Evolutionary conservation across 1,139 yeast species (phyloP).

Genomic region (Scheffersomyces segobiensis): DNA sequence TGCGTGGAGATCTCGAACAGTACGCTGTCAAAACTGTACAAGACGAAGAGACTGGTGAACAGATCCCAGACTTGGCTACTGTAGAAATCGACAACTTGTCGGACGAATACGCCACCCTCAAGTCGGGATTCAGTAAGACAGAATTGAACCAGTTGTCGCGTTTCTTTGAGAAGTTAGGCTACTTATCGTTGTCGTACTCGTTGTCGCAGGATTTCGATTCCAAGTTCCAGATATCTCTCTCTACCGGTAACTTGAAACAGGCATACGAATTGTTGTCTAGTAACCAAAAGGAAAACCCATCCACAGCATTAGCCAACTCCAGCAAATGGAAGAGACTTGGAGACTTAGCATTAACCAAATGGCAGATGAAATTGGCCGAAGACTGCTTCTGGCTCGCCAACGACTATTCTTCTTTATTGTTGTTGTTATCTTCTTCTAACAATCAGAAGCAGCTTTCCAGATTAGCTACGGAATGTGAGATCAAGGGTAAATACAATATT

Average conservation of each 20-base stretch:
- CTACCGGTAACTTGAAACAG: slow-evolving; percentile 66
- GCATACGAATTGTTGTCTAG: slow-evolving; percentile 72
- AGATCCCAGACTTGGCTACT: slow-evolving; percentile 47
- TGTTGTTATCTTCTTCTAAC: slow-evolving; percentile 82
- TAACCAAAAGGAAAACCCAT: slow-evolving; percentile 51
- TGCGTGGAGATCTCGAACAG: slow-evolving; percentile 83
- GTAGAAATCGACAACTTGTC: slow-evolving; percentile 66
- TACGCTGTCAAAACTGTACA: slow-evolving; percentile 31
- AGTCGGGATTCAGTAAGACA: slow-evolving; percentile 55
- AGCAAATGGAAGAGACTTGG: slow-evolving; percentile 90
- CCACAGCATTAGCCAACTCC: slow-evolving; percentile 34
- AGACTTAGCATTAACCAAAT: slow-evolving; percentile 74
- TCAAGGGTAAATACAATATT: slow-evolving; percentile 77
- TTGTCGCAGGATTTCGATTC: slow-evolving; percentile 86
- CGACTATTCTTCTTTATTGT: slow-evolving; percentile 79
- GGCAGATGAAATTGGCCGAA: slow-evolving; percentile 82
- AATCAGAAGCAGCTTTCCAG: slow-evolving; percentile 57
- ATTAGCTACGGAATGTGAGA: slow-evolving; percentile 65
- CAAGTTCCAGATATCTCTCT: slow-evolving; percentile 69
- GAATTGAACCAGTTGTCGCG: slow-evolving; percentile 84
- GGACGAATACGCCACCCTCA: slow-evolving; percentile 46
- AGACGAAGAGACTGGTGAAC: slow-evolving; percentile 44
- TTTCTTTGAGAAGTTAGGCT: slow-evolving; percentile 92
- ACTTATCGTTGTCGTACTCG: slow-evolving; percentile 75
- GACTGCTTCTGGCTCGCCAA: slow-evolving; percentile 77